Evolutionary conservation across 441 rosid species (phyloP).

Genomic region (Cnidoscolus chayamansa): DNA sequence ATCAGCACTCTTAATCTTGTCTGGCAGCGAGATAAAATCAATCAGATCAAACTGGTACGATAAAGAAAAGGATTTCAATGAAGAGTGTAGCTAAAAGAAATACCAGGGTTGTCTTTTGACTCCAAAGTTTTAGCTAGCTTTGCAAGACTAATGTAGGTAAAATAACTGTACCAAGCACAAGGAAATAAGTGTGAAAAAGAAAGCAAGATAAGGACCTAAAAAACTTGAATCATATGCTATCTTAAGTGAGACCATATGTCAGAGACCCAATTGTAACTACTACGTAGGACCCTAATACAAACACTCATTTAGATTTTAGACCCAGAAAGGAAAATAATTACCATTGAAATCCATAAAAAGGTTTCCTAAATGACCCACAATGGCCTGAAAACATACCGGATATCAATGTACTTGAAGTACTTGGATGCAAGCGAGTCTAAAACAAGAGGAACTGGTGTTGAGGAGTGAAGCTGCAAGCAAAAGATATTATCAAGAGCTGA

Average conservation of each 20-base stretch:
- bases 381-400: constrained; percentile 47
- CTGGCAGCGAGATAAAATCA: constrained; percentile 30
- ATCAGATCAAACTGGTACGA: constrained; percentile 3
- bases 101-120: constrained; percentile 43
- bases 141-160: constrained; percentile 72
- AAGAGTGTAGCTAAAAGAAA: constrained; percentile 2
- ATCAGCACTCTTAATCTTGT: constrained; percentile 15
- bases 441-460: constrained; percentile 35
- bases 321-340: too few species aligned
- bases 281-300: background rate
- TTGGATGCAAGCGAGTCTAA: constrained; percentile 56
- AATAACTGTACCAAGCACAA: constrained; percentile 50
- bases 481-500: background rate
- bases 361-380: too few species aligned
- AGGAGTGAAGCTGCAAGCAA: constrained; percentile 51
- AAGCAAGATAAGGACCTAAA: background rate
- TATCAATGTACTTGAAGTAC: constrained; percentile 76
- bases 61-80: background rate
- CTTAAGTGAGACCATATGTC: background rate
- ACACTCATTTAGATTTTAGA: background rate
- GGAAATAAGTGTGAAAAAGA: background rate
- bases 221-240: background rate
- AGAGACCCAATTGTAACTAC: background rate
- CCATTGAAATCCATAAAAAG: too few species aligned
- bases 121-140: constrained; percentile 57